Percentiles rank a stretch among this genome's conserved stretches.
phyloP scores from a whole-genome alignment of 805 yeast species.

The Wickerhamomyces strasburgensis region DNA sequence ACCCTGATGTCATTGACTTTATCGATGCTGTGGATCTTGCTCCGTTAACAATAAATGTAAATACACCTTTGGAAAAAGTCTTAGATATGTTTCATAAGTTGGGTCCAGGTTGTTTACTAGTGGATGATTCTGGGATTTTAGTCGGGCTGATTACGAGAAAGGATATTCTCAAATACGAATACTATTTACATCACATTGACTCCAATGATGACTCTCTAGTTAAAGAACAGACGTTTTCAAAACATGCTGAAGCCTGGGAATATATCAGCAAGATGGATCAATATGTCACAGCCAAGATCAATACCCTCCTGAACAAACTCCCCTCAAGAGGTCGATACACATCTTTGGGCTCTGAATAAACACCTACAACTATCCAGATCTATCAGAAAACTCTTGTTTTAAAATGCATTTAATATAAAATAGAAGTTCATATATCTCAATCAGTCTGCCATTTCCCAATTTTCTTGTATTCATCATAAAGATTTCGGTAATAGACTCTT shows the following conservation, averaged over 20 bases:
- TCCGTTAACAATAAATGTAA: slow-evolving; percentile 54
- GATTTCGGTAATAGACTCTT: slow-evolving; percentile 55
- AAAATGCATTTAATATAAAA: no score
- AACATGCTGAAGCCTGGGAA: slow-evolving; percentile 13
- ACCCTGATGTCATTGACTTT: slow-evolving; percentile 21
- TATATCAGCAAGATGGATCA: slow-evolving; percentile 10
- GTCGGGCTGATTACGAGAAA: slow-evolving; percentile 82
- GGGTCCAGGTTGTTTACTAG: slow-evolving; percentile 74
- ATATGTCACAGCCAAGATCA: neutral
- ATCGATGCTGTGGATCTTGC: slow-evolving; percentile 42
- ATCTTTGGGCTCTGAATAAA: neutral
- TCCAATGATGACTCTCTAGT: slow-evolving; percentile 5
- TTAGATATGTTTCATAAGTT: slow-evolving; percentile 66
- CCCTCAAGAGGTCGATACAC: neutral
- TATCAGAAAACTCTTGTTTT: no score
- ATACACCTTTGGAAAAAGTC: slow-evolving; percentile 54
- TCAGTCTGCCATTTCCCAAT: slow-evolving; percentile 66
- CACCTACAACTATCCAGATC: no score
- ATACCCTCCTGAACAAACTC: neutral
- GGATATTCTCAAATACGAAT: slow-evolving; percentile 67
- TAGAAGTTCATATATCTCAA: slow-evolving; percentile 1
- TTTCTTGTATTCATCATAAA: slow-evolving; percentile 70
- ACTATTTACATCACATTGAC: slow-evolving; percentile 18
- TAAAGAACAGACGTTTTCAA: slow-evolving; percentile 14
- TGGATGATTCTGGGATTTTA: slow-evolving; percentile 55